These are phyloP conservation scores for Lathyrus sativus DNA, from an alignment of 306 rosid genomes.

Conservation along the genomic window DNA sequence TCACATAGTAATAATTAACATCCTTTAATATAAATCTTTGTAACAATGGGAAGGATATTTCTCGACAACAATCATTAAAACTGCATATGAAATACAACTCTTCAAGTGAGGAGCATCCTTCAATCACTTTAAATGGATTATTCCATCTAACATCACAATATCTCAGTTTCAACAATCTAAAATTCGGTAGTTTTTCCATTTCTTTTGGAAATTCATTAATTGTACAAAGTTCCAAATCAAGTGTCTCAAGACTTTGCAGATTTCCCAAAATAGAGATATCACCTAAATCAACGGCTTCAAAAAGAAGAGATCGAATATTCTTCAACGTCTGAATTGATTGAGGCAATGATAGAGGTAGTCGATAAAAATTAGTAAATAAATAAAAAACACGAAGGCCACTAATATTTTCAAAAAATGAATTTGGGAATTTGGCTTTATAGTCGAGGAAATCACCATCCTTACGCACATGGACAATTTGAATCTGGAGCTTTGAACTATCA, in stretches of 20 bases:
- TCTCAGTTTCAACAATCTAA: slow-evolving; percentile 12
- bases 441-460: accelerated
- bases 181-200: background rate
- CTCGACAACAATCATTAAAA: background rate
- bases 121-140: slow-evolving; percentile 30
- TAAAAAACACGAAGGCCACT: background rate
- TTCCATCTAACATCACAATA: accelerated
- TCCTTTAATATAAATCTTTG: background rate
- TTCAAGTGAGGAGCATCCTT: slow-evolving; percentile 12
- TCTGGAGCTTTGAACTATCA: slow-evolving; percentile 14
- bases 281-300: accelerated
- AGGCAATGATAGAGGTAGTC: background rate
- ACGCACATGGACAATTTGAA: background rate
- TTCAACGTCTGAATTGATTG: background rate
- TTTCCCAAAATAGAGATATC: slow-evolving; percentile 18
- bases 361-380: background rate
- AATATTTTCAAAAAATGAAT: background rate
- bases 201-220: background rate
- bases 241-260: slow-evolving; percentile 1
- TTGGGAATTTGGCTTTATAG: background rate
- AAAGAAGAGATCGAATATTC: background rate
- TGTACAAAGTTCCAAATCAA: background rate
- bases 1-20: no score
- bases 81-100: background rate
- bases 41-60: background rate